A percentile compares a stretch with the other conserved stretches of the same genome.
Conservation (phyloP, 163 green algal genomes). For the Scenedesmus sp. region DNA sequence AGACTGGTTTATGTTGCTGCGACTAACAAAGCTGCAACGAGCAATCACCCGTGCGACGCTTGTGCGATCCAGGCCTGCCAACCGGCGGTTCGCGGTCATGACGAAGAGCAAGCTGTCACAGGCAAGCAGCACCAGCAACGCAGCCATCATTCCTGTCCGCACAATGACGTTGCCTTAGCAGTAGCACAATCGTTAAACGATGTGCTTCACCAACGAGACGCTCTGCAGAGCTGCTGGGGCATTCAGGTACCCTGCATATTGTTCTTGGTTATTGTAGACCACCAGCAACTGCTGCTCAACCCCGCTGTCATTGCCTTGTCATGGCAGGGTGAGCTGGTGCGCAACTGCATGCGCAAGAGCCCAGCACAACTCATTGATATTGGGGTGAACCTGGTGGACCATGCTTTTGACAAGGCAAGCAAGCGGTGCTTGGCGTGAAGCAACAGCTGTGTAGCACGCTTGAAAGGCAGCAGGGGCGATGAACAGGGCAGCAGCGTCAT, state of each 20-base stretch:
- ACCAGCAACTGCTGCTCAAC: background rate
- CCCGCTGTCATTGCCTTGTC: background rate
- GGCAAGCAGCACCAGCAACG: background rate
- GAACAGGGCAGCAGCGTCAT: background rate
- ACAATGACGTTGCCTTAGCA: background rate
- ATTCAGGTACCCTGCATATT: background rate
- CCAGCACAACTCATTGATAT: constrained; percentile 74
- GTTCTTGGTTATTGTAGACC: background rate
- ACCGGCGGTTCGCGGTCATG: constrained; percentile 32
- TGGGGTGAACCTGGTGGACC: constrained; percentile 76
- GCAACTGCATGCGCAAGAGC: constrained; percentile 37
- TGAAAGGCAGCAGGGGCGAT: background rate
- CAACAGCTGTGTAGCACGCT: background rate
- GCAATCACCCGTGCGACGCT: background rate
- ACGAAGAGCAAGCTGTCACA: constrained; percentile 46
- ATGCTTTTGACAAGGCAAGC: constrained; percentile 70
- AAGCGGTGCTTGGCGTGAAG: background rate
- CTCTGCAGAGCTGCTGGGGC: background rate
- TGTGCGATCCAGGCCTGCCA: background rate
- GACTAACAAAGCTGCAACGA: background rate
- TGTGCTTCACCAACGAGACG: background rate
- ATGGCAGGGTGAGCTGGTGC: constrained; percentile 65
- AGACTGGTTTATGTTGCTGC: background rate
- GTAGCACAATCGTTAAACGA: background rate
- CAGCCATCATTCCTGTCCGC: background rate